phyloP scores from a whole-genome alignment of 2,329 filamentous ascomycete species.

The Fusarium equiseti region DNA sequence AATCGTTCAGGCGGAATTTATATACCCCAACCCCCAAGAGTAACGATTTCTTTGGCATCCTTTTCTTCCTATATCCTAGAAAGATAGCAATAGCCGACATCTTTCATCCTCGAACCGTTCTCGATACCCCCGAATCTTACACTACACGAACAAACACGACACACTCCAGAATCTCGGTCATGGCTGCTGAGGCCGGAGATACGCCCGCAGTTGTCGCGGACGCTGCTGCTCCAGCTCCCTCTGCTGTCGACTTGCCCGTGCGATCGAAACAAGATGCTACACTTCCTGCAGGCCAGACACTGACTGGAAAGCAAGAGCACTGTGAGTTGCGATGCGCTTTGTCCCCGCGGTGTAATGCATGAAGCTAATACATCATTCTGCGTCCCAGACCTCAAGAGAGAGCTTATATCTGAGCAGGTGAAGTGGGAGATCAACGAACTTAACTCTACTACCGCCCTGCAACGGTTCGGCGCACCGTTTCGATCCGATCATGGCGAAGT shows the following conservation, averaged over 20 bases:
- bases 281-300: constrained; percentile 60
- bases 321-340: constrained; percentile 68
- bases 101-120: constrained; percentile 2
- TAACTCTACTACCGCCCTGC: constrained; percentile 92
- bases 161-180: constrained; percentile 36
- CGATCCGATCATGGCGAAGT: constrained; percentile 93
- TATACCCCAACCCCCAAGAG: constrained; percentile 18
- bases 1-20: constrained; percentile 19
- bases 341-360: not conserved
- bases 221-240: constrained; percentile 29
- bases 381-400: constrained; percentile 83
- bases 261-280: constrained; percentile 48
- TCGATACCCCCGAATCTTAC: not conserved
- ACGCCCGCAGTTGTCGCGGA: constrained; percentile 42
- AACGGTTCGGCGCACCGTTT: constrained; percentile 95
- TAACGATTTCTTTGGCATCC: constrained; percentile 17
- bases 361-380: constrained; percentile 26
- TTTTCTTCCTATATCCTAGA: constrained; percentile 12
- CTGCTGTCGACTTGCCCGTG: constrained; percentile 48
- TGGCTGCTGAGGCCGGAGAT: constrained; percentile 48
- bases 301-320: constrained; percentile 98
- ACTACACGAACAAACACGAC: constrained; percentile 6
- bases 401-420: constrained; percentile 91
- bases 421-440: constrained; percentile 91
- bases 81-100: constrained; percentile 13